These are phyloP conservation scores for Nothophaeocryptopus gaeumannii DNA, from an alignment of 2,329 filamentous ascomycete species.

Conservation along the genomic window DNA sequence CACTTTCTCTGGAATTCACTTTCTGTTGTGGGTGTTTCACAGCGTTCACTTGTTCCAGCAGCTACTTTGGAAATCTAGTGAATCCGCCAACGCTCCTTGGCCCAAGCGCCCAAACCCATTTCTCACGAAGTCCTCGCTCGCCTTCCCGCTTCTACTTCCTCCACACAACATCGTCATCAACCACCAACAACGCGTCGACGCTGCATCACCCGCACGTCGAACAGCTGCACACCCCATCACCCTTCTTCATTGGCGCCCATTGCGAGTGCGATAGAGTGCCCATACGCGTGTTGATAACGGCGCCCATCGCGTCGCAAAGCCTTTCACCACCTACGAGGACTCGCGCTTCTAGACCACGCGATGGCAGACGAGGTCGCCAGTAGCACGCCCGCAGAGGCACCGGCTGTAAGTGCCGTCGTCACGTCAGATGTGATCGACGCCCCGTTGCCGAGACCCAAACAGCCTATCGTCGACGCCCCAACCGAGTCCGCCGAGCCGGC, in stretches of 20 bases:
- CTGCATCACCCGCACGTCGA: conserved; percentile 18
- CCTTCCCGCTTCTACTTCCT: conserved; percentile 10
- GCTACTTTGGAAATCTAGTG: background rate
- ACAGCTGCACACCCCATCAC: conserved; percentile 8
- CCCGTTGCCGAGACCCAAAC: conserved; percentile 24
- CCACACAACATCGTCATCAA: conserved; percentile 24
- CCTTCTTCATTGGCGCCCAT: conserved; percentile 10
- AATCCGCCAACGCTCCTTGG: conserved; percentile 7
- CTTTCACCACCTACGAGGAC: conserved; percentile 10
- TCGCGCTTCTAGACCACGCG: conserved; percentile 16
- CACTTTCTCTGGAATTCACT: conserved; percentile 12
- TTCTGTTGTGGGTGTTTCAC: conserved; percentile 4
- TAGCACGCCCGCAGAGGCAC: conserved; percentile 28
- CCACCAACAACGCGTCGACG: conserved; percentile 20
- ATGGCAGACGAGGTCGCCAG: conserved; percentile 34
- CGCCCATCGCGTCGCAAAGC: conserved; percentile 26
- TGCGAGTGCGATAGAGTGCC: conserved; percentile 8
- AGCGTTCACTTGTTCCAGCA: conserved; percentile 9
- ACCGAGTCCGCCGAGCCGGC: conserved; percentile 21
- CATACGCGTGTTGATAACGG: conserved; percentile 20
- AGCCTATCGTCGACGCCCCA: conserved; percentile 21
- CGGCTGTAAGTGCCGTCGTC: conserved; percentile 25
- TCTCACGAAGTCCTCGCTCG: conserved; percentile 6
- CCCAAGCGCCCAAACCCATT: conserved; percentile 1
- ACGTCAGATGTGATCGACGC: conserved; percentile 12